Base-by-base conservation (phyloP, 2,329 filamentous ascomycete species). In the Colletotrichum spinosum region DNA sequence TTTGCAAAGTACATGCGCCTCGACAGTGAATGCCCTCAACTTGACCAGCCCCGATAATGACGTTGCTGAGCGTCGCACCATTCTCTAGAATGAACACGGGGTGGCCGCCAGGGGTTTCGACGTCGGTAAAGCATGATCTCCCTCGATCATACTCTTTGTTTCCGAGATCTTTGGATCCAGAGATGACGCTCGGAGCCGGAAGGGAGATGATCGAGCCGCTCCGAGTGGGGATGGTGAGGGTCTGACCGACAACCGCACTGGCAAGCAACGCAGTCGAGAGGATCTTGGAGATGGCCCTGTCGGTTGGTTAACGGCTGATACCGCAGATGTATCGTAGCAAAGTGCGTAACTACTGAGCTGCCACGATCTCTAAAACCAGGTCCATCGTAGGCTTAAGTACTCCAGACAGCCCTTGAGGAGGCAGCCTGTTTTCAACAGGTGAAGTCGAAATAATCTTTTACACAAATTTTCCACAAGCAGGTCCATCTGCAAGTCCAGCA, bases 21-120 rank as follows among this genome's bases (percentile, higher is more conserved):
- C 78, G 71, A 72, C 83, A 85, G 74, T 86, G 82, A 42, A 85
- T 78, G 54, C 79, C 83, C 72, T 84, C 83, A 17, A 79, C 77
- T 62, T 84, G 76, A 56, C 80, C 78, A 10, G 77, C 76, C 17
- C 84, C 83, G 58, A 86, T 85, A 70, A 86, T 84, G 71, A 81
- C 83, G 69, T 86, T 85, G 68, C 78, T 80, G 35, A 86, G 73
- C 35, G 78, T 82, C 33, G 79, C 84, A 33, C 84, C 84, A 53
- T 80, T 74, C 70, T 81, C 76, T 48, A 86, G 75, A 67, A 83
- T 76, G 78, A 86, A 86, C 72, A 86, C 83, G 5, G 79, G 45
- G 46, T 84, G 80, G 59, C 69, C 70, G 25, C 55, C 53, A 10
- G 62, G 55, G 6, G 61, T 68, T 52, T 69, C 68, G 17, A 57